phyloP scores from a whole-genome alignment of 1,139 yeast genomes.

The Yamadazyma friedrichii region DNA sequence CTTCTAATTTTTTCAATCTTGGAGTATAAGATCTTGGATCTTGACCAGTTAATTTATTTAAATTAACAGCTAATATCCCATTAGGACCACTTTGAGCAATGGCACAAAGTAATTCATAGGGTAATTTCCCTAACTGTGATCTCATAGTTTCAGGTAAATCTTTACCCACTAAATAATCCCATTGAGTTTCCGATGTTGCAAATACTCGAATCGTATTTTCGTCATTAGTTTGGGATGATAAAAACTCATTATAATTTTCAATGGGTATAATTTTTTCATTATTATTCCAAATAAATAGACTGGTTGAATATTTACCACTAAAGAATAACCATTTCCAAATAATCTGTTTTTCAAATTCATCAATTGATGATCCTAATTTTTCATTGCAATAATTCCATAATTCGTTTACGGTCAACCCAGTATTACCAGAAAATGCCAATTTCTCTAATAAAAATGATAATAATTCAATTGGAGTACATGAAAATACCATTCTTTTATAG shows the following conservation, averaged over 20 bases:
- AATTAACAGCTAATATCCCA: constrained; percentile 60
- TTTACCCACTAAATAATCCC: constrained; percentile 40
- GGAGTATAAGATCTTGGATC: constrained; percentile 72
- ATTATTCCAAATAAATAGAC: constrained; percentile 15
- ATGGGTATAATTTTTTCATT: constrained; percentile 12
- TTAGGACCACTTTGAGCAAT: constrained; percentile 53
- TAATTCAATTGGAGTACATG: constrained; percentile 30
- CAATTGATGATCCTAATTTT: constrained; percentile 22
- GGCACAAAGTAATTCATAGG: constrained; percentile 42
- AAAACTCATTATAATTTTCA: constrained; percentile 19
- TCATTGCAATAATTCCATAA: constrained; percentile 28
- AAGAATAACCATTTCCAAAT: constrained; percentile 44
- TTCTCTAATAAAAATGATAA: constrained; percentile 27
- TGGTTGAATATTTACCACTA: constrained; percentile 14
- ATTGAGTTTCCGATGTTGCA: constrained; percentile 42
- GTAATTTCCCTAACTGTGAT: constrained; percentile 38
- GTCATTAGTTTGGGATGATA: constrained; percentile 16
- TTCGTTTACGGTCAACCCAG: constrained; percentile 29
- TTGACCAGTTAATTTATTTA: constrained; percentile 58
- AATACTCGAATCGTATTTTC: constrained; percentile 22
- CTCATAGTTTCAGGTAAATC: constrained; percentile 32
- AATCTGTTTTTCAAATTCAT: constrained; percentile 34
- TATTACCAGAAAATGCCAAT: constrained; percentile 37
- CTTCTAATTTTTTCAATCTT: constrained; percentile 55
- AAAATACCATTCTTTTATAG: constrained; percentile 12